Base-by-base conservation (phyloP, 768 basidiomycete genomes). In the Fibroporia radiculosa region DNA sequence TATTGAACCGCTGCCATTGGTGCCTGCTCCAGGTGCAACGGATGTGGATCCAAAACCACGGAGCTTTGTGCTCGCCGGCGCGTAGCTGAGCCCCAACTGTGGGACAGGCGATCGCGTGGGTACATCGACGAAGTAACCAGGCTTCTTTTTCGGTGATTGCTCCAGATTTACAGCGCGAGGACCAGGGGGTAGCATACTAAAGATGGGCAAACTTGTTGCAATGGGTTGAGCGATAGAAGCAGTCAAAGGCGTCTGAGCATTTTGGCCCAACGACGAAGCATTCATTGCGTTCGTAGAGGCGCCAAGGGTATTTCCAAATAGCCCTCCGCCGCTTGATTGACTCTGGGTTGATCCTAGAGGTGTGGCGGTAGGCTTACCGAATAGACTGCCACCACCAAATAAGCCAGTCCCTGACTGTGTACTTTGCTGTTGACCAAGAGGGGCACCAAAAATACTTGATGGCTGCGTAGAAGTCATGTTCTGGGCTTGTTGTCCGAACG, bases 201-300 rank as follows among this genome's bases (percentile, higher is more conserved):
- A 89, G 40, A 85, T 81, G 3, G 81, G 82, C 41, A 87, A 60
- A 49, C 83, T 82, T 40, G 77, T 70, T 25, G 75, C 77, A 50
- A 91, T 82, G 6, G 88, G 88, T 61, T 93, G 86, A 22, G 86
- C 82, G 57, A 97, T 89, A 16, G 93, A 93, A 1, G 91, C 87
- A 7, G 83, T 85, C 42, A 95, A 67, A 0, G 73, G 62, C 28
- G 78, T 78, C 63, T 60, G 62, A 10, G 53, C 54, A 26, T 36
- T 43, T 27, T 54, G 52, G 23, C 38, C 75, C n/a, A 69, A 65
- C 43, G 66, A 63, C 35, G 58, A 73, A 10, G 67, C 60, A 37
- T 68, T 69, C 22, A 77, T 63, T 37, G 47, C 58, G 27, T 47
- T 62, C 48, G 44, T 56, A 40, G 52, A 57, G 16, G 29, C 48